phyloP scores from a whole-genome alignment of 495 filamentous ascomycete genomes.

The Neurospora cerealis region DNA sequence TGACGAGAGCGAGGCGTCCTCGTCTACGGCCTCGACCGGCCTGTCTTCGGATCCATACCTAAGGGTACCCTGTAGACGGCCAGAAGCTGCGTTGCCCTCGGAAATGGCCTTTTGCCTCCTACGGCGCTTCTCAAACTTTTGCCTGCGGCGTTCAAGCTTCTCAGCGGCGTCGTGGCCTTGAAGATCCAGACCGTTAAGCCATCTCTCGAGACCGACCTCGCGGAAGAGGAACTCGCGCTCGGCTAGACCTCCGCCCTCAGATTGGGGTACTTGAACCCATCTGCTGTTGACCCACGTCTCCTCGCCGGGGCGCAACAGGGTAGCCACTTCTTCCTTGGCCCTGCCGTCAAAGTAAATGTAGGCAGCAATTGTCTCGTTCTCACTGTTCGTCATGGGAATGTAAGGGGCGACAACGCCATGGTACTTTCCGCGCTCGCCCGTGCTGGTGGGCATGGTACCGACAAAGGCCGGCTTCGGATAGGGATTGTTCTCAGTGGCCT shows the following conservation, averaged over 20 bases:
- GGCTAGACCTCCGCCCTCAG: constrained; percentile 86
- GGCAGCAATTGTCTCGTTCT: constrained; percentile 93
- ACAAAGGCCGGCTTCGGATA: constrained; percentile 71
- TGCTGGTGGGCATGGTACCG: constrained; percentile 47
- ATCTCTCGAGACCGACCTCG: constrained; percentile 90
- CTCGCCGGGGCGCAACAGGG: constrained; percentile 80
- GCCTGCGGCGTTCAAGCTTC: constrained; percentile 75
- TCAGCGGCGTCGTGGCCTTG: constrained; percentile 78
- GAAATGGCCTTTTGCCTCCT: constrained; percentile 50
- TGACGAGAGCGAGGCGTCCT: constrained; percentile 61
- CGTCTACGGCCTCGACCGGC: constrained; percentile 64
- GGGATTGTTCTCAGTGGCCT: constrained; percentile 59
- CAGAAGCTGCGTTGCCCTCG: constrained; percentile 34
- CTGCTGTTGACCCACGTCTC: constrained; percentile 98
- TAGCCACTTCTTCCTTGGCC: constrained; percentile 93
- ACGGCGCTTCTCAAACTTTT: constrained; percentile 80
- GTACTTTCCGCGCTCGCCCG: constrained; percentile 30
- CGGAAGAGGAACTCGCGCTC: constrained; percentile 97
- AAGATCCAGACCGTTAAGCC: constrained; percentile 90
- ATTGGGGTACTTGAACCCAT: constrained; percentile 89
- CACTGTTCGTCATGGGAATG: constrained; percentile 73
- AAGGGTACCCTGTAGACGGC: constrained; percentile 44
- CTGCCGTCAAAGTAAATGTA: constrained; percentile 99
- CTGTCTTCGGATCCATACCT: constrained; percentile 66
- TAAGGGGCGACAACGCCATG: constrained; percentile 69